These are phyloP conservation scores for Pyrenophora seminiperda DNA, from an alignment of 2,329 filamentous ascomycete species.

Conservation along the genomic window DNA sequence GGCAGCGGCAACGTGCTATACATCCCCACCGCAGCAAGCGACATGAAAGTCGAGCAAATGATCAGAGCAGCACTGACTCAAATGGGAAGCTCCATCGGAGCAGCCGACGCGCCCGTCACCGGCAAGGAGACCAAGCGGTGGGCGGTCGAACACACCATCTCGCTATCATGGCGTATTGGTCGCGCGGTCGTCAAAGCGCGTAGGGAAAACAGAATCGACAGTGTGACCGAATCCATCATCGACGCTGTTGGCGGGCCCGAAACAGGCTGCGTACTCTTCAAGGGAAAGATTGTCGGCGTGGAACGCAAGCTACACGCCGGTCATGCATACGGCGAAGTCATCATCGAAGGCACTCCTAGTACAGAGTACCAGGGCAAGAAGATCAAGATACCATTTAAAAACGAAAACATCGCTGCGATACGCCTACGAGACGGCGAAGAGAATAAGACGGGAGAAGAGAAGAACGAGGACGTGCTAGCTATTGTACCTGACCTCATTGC, in stretches of 20 bases:
- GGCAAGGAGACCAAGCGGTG: slow-evolving; percentile 46
- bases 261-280: slow-evolving; percentile 50
- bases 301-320: slow-evolving; percentile 50
- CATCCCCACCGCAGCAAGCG: slow-evolving; percentile 46
- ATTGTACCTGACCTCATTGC: slow-evolving; percentile 58
- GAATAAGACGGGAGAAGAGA: slow-evolving; percentile 37
- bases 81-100: slow-evolving; percentile 45
- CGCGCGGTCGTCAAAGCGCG: slow-evolving; percentile 44
- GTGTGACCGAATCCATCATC: slow-evolving; percentile 48
- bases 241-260: slow-evolving; percentile 49
- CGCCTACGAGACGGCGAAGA: slow-evolving; percentile 34
- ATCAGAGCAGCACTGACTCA: slow-evolving; percentile 45
- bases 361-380: slow-evolving; percentile 47
- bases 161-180: slow-evolving; percentile 48
- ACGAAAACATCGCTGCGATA: slow-evolving; percentile 70
- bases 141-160: slow-evolving; percentile 49
- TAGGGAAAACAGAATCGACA: slow-evolving; percentile 45
- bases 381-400: slow-evolving; percentile 73
- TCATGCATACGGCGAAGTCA: slow-evolving; percentile 51
- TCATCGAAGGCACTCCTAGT: slow-evolving; percentile 45
- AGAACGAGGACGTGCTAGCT: slow-evolving; percentile 51
- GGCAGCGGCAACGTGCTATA: slow-evolving; percentile 51
- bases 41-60: slow-evolving; percentile 48
- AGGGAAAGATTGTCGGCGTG: slow-evolving; percentile 54
- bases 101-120: slow-evolving; percentile 47